phyloP scores from a whole-genome alignment of 2,329 filamentous ascomycete species.

The Capronia americana region DNA sequence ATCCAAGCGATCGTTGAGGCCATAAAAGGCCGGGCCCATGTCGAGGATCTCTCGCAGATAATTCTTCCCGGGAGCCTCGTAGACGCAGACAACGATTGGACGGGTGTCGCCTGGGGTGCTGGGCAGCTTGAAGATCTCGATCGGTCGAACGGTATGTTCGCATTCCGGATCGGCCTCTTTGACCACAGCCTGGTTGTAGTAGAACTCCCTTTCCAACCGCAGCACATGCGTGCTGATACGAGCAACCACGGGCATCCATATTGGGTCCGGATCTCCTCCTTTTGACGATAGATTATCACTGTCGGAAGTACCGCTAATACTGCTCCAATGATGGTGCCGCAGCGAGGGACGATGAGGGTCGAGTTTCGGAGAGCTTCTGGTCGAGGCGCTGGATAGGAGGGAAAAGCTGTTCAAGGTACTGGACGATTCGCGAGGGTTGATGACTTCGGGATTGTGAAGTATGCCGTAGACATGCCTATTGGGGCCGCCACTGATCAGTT shows the following conservation, averaged over 20 bases:
- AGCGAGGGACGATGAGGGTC: slow-evolving; percentile 49
- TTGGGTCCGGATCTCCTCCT: slow-evolving; percentile 46
- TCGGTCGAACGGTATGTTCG: slow-evolving; percentile 77
- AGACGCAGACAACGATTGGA: slow-evolving; percentile 78
- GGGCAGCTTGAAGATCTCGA: slow-evolving; percentile 78
- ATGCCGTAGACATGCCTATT: slow-evolving; percentile 65
- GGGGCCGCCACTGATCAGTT: slow-evolving; percentile 13
- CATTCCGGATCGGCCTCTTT: slow-evolving; percentile 73
- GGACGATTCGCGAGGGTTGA: slow-evolving; percentile 56
- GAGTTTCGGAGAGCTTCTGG: slow-evolving; percentile 51
- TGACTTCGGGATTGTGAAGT: slow-evolving; percentile 60
- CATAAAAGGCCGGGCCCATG: slow-evolving; percentile 78
- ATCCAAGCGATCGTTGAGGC: slow-evolving; percentile 55
- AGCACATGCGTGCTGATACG: slow-evolving; percentile 82
- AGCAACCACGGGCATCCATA: slow-evolving; percentile 73
- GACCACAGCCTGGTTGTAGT: slow-evolving; percentile 77
- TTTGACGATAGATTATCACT: slow-evolving; percentile 52
- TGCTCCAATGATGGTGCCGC: slow-evolving; percentile 55
- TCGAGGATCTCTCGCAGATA: slow-evolving; percentile 70
- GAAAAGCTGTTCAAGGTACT: slow-evolving; percentile 44
- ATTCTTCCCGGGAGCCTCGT: slow-evolving; percentile 77
- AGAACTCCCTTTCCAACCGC: slow-evolving; percentile 84
- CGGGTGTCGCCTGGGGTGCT: slow-evolving; percentile 71
- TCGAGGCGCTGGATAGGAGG: slow-evolving; percentile 51
- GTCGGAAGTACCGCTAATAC: slow-evolving; percentile 56